Conservation (phyloP, 148 eudicot species). For the Diospyros kaki region DNA sequence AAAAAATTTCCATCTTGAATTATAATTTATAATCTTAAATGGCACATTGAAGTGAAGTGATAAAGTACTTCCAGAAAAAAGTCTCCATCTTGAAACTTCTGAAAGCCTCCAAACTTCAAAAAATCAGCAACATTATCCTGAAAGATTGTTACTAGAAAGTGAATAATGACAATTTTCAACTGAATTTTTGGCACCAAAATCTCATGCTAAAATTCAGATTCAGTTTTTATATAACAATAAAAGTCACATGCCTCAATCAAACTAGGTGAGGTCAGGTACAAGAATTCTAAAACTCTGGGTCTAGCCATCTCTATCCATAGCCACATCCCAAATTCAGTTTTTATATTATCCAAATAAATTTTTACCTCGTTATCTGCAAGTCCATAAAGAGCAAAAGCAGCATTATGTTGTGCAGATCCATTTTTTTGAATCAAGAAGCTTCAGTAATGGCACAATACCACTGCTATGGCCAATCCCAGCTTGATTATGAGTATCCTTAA, state of each 20-base stretch:
- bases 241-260: too few relatives aligned
- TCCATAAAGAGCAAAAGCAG: conserved; percentile 94
- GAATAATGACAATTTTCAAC: too few relatives aligned
- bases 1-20: not conserved
- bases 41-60: conserved; percentile 26
- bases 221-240: too few relatives aligned
- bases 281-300: too few relatives aligned
- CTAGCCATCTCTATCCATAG: too few relatives aligned
- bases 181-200: too few relatives aligned
- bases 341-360: not conserved
- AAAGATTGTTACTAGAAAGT: not conserved
- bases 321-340: not conserved
- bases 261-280: too few relatives aligned
- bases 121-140: conserved; percentile 89
- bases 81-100: conserved; percentile 83
- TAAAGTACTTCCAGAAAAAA: conserved; percentile 70
- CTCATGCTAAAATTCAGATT: too few relatives aligned
- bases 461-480: conserved; percentile 90
- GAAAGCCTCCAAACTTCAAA: conserved; percentile 72
- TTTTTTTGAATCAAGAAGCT: conserved; percentile 72
- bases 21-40: not conserved
- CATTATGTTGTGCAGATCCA: conserved; percentile 89
- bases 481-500: conserved; percentile 87
- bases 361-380: conserved; percentile 95
- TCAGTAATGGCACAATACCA: conserved; percentile 64